Evolutionary conservation across 108 stramenopile genomes (phyloP), one percentile per base, ranked within the genome.

Genomic region (Nitzschia palea): DNA sequence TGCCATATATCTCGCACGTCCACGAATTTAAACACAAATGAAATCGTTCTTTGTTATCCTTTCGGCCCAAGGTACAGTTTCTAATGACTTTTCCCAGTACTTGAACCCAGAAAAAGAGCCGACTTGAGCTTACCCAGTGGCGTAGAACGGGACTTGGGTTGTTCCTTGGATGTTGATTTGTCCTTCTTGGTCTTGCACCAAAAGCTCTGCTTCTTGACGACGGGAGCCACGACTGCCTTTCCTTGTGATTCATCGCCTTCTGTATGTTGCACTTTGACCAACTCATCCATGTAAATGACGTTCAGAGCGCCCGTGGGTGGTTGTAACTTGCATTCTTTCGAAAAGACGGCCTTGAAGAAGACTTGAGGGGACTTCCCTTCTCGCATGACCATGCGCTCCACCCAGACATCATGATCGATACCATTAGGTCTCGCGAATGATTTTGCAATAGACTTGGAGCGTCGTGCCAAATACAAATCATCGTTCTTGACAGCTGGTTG

Each of bases 261-360:
- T n/a, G n/a, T n/a, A 2, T 40, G n/a, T 25, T 60, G 1, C 0
- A 40, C 40, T 23, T 60, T 60, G 17, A 60, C 59, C 18, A 60
- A 25, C 40, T 60, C 59, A 23, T 60, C 59, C 59, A 60, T 60
- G 59, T 60, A 60, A 14, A 60, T 22, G 43, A 60, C 33, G 23
- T 60, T 60, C 59, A 60, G 22, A 34, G 59, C 59, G 2, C 59
- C 59, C 18, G 59, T 60, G 5, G 59, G 59, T 15, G 59, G 59
- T 42, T 60, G 40, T 20, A 43, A 42, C 22, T 40, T 60, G 59
- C 36, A 25, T 25, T 60, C 59, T 42, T 60, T 40, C 2, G 59
- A 40, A 42, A 42, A 60, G 22, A 60, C 59, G 26, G 59, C n/a
- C 37, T 60, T 60, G 40, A 60, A 60, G 26, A 60, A 60, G 1